phyloP scores from a whole-genome alignment of 2,329 filamentous ascomycete genomes.

The Phialophora macrospora region DNA sequence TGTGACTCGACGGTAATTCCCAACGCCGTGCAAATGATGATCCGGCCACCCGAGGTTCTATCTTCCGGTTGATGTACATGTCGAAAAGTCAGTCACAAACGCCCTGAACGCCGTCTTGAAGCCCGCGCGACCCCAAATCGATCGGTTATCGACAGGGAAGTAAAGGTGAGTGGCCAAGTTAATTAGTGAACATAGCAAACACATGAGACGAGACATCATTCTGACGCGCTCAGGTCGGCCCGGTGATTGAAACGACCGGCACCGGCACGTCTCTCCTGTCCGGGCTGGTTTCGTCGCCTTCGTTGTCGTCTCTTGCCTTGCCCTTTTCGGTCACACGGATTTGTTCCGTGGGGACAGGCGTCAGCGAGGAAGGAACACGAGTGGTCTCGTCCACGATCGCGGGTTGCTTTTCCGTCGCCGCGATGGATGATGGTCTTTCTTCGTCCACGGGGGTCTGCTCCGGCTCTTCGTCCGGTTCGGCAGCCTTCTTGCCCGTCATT shows the following conservation, averaged over 20 bases:
- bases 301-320: not conserved
- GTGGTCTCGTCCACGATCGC: not conserved
- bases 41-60: not conserved
- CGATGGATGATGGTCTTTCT: slow-evolving; percentile 21
- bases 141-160: not conserved
- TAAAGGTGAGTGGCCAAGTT: not conserved
- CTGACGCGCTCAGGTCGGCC: slow-evolving; percentile 21
- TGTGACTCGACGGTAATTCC: too few species aligned
- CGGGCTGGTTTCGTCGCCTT: not conserved
- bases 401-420: slow-evolving; percentile 9
- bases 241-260: slow-evolving; percentile 29
- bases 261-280: slow-evolving; percentile 17
- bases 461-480: slow-evolving; percentile 22
- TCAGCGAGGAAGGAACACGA: not conserved
- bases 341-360: slow-evolving; percentile 1
- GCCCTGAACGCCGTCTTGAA: not conserved
- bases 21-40: too few species aligned
- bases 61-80: not conserved
- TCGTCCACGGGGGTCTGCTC: slow-evolving; percentile 13
- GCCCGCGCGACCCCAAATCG: not conserved
- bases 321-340: not conserved
- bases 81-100: not conserved
- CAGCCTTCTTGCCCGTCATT: slow-evolving; percentile 28
- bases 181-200: not conserved
- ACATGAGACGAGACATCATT: not conserved